Conservation (phyloP, 768 basidiomycete species). For the Agrocybe chaxingu region DNA sequence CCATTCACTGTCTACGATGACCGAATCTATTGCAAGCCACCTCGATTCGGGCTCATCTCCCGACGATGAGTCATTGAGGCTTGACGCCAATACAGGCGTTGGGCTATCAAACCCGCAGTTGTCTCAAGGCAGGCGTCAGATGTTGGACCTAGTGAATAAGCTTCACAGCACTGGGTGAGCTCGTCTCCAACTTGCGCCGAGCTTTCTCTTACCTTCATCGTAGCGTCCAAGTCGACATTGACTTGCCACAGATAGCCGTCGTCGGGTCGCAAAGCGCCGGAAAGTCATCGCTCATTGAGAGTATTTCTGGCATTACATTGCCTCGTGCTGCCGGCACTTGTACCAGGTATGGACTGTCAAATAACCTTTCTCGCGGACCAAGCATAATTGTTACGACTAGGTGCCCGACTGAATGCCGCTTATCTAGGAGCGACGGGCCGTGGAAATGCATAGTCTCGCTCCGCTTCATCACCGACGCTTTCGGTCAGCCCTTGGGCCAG, state of each 20-base stretch:
- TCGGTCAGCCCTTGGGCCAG: slow-evolving; percentile 35
- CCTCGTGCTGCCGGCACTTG: slow-evolving; percentile 73
- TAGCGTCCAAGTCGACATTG: slow-evolving; percentile 68
- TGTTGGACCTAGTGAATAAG: slow-evolving; percentile 58
- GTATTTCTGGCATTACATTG: slow-evolving; percentile 69
- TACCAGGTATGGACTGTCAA: slow-evolving; percentile 46
- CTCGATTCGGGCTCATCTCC: too few relatives aligned
- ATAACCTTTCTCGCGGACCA: background rate
- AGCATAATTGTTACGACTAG: slow-evolving; percentile 21
- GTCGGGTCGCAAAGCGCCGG: slow-evolving; percentile 73
- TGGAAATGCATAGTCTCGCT: slow-evolving; percentile 56
- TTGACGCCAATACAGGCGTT: slow-evolving; percentile 14
- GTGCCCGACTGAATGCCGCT: slow-evolving; percentile 57
- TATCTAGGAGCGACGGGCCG: slow-evolving; percentile 32
- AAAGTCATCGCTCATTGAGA: slow-evolving; percentile 75
- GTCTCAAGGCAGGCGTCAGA: slow-evolving; percentile 37
- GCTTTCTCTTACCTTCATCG: background rate
- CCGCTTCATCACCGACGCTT: slow-evolving; percentile 37
- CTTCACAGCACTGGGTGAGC: slow-evolving; percentile 58
- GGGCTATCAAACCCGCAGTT: slow-evolving; percentile 48
- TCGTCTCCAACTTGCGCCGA: too few relatives aligned
- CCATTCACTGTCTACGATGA: too few relatives aligned
- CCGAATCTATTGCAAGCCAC: too few relatives aligned
- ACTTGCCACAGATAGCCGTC: slow-evolving; percentile 71
- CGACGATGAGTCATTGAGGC: too few relatives aligned